Conservation (phyloP, 176 grass and related monocot species). For the Oryza brachyantha region DNA sequence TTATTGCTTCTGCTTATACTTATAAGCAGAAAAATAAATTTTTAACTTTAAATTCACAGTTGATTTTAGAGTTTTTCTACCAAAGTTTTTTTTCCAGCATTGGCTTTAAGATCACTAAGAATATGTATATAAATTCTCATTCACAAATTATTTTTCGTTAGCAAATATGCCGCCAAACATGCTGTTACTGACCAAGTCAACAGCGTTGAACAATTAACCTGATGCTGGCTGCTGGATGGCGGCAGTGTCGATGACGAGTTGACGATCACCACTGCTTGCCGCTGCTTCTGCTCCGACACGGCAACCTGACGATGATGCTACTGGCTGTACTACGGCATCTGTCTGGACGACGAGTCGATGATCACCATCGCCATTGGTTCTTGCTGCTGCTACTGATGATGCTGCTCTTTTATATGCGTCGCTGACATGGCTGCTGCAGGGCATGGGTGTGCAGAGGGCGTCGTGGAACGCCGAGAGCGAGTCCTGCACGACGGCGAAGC, state of each 20-base stretch:
- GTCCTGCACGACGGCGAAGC: conserved; percentile 33
- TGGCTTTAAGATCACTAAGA: too few relatives aligned
- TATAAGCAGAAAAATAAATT: too few relatives aligned
- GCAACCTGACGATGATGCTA: conserved; percentile 2
- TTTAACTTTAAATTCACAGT: too few relatives aligned
- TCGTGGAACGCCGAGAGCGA: conserved; percentile 35
- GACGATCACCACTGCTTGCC: not conserved
- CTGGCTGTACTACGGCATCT: not conserved
- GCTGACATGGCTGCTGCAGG: not conserved
- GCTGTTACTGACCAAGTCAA: too few relatives aligned
- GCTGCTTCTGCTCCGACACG: not conserved
- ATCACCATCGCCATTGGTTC: not conserved
- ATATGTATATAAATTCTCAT: too few relatives aligned
- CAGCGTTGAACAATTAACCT: not conserved
- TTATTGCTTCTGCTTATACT: too few relatives aligned
- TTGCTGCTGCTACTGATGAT: not conserved
- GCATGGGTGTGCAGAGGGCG: conserved; percentile 43
- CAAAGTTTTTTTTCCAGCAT: too few relatives aligned
- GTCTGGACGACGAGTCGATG: not conserved
- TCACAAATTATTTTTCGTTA: too few relatives aligned
- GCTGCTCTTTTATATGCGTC: not conserved
- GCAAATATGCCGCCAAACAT: too few relatives aligned
- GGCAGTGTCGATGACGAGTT: too few relatives aligned
- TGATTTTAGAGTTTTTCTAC: too few relatives aligned
- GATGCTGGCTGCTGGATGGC: not conserved